Percentiles rank a stretch among this genome's conserved stretches.
These are phyloP conservation scores for Diaporthe amygdali DNA, from an alignment of 2,329 filamentous ascomycete species.

Conservation along the genomic window DNA sequence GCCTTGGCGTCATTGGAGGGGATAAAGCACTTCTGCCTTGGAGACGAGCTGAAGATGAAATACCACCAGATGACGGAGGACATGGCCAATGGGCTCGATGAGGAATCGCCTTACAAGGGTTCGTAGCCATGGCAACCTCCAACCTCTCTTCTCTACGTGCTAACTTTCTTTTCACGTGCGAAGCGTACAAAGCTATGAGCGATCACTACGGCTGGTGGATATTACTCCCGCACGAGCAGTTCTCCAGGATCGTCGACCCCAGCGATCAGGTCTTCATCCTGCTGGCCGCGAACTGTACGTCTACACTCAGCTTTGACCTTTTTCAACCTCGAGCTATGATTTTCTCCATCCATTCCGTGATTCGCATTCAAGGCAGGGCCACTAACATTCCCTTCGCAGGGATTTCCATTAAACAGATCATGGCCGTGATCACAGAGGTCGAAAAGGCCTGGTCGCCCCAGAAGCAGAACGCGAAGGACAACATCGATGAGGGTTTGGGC, in stretches of 20 bases:
- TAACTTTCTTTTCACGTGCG: neutral
- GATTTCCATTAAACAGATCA: constrained; percentile 60
- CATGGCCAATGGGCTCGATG: constrained; percentile 57
- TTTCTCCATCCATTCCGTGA: too few relatives aligned
- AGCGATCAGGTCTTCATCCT: constrained; percentile 51
- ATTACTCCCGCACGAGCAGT: constrained; percentile 57
- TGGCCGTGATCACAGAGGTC: constrained; percentile 51
- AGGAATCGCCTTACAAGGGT: constrained; percentile 57
- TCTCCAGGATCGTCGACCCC: constrained; percentile 55
- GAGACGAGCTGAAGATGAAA: constrained; percentile 46
- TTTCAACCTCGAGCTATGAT: neutral
- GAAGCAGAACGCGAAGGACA: constrained; percentile 32
- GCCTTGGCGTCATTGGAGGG: constrained; percentile 49
- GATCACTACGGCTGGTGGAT: constrained; percentile 64
- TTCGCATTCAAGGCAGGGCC: too few relatives aligned
- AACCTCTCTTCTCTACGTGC: neutral
- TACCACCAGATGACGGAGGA: constrained; percentile 51
- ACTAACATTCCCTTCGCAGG: neutral
- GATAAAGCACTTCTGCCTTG: constrained; percentile 48
- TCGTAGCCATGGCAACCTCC: constrained; percentile 29
- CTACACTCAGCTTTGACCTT: neutral
- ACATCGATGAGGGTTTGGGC: constrained; percentile 48
- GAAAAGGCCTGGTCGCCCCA: constrained; percentile 39
- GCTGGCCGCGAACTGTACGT: constrained; percentile 54
- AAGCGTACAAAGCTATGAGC: constrained; percentile 56